Evolutionary conservation across 306 rosid species (phyloP), one percentile per base, ranked within the genome.

Genomic region (Phaseolus lunatus): DNA sequence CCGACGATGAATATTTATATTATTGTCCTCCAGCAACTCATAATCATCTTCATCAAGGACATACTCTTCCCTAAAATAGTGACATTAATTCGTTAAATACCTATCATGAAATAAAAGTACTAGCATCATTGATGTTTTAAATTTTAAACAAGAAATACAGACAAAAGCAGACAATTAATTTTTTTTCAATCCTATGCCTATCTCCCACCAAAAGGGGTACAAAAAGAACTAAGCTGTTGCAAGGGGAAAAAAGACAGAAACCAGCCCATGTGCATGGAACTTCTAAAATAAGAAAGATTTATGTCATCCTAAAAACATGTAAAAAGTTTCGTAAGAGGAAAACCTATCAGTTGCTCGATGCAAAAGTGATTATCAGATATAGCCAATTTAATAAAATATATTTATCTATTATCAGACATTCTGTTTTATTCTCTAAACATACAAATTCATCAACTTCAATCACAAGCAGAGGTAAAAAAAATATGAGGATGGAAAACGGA

Each of bases 41-140:
- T 95, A 92, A 75, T 95, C 99, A 86, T 95, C 99, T 80, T 92
- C 99, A 83, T 95, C 99, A 39, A 95, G 97, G 18, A 86, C 84
- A 83, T 89, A 95, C 71, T 92, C 96, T 88, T 95, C 99, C 80
- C 99, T 95, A 76, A 29, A 83, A 81, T 68, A 73, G 53, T 29
- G 52, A 48, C 57, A 77, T 72, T 44, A 75, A 73, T 43, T 67
- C 14, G 61, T 47, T 50, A 72, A 13, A 27, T 74, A 31, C 58
- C 76, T 33, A 78, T 8, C 23, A 78, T 22, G 72, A 80, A 59
- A 53, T 18, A 72, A 8, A 59, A 80, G 50, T 15, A 16, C 13
- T 73, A 44, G 9, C 72, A 62, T 9, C 73, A 26, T 37, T 41
- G 9, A 43, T 37, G 35, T 16, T 72, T 19, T 8, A 24, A 61